phyloP scores from a whole-genome alignment of 129 eudicot species.

The Helianthus annuus region DNA sequence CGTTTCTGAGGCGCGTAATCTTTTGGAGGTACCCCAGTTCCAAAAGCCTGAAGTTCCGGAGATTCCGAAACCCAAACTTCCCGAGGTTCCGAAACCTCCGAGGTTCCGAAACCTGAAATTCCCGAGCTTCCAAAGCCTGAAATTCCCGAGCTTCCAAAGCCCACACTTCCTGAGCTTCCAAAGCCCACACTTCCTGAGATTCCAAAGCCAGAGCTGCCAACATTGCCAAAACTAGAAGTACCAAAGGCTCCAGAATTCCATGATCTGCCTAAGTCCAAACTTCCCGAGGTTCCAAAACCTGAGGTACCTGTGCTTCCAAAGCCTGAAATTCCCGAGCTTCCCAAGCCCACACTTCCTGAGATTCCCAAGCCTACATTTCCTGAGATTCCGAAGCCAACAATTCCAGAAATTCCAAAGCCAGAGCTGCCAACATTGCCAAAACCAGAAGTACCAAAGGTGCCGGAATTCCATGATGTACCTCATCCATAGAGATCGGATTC shows the following conservation, averaged over 20 bases:
- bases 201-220: constrained; percentile 20
- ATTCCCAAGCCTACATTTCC: constrained; percentile 24
- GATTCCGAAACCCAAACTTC: background rate
- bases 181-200: constrained; percentile 19
- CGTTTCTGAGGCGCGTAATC: constrained; percentile 19
- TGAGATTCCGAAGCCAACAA: constrained; percentile 17
- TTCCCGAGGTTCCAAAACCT: constrained; percentile 2
- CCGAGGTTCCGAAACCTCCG: background rate
- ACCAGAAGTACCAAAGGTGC: constrained; percentile 29
- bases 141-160: constrained; percentile 31
- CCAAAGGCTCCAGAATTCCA: background rate
- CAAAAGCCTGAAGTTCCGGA: constrained; percentile 8
- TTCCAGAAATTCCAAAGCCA: constrained; percentile 31
- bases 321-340: background rate
- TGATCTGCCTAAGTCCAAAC: constrained; percentile 4
- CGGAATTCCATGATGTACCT: constrained; percentile 12
- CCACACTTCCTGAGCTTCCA: constrained; percentile 19
- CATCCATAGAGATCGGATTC: constrained; percentile 21
- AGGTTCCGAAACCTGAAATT: background rate
- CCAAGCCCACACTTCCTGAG: constrained; percentile 8
- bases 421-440: constrained; percentile 27
- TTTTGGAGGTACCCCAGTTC: constrained; percentile 2
- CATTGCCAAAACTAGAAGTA: constrained; percentile 21
- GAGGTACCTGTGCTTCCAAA: background rate
- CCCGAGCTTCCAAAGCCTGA: constrained; percentile 8